phyloP scores from a whole-genome alignment of 352 stramenopile species.

The Stramenopiles sp. region DNA sequence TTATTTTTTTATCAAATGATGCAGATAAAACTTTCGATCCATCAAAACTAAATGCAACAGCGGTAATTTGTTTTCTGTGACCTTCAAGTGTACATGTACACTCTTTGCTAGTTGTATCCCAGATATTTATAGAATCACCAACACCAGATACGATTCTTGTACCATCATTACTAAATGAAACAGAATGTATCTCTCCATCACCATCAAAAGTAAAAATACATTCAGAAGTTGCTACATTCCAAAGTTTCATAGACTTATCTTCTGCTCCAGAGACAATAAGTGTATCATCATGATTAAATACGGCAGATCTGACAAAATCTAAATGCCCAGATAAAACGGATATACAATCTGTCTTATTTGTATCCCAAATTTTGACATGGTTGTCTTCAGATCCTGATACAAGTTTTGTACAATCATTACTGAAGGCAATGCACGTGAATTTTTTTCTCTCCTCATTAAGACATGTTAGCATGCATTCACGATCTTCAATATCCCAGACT shows the following conservation, averaged over 20 bases:
- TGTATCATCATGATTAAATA: background rate
- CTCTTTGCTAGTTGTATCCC: conserved; percentile 41
- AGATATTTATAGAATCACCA: conserved; percentile 50
- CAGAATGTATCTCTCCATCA: conserved; percentile 9
- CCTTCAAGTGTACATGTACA: conserved; percentile 9
- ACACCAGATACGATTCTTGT: conserved; percentile 40
- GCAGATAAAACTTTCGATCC: too few species aligned
- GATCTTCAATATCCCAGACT: too few species aligned
- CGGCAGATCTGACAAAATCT: background rate
- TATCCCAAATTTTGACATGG: background rate
- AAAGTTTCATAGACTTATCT: background rate
- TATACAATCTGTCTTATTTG: background rate
- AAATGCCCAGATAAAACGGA: background rate
- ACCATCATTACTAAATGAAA: conserved; percentile 26
- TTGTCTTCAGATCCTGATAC: background rate
- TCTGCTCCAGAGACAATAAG: background rate
- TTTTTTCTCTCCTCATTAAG: too few species aligned
- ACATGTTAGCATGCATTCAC: too few species aligned
- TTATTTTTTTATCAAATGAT: conserved; percentile 80
- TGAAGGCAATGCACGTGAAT: background rate
- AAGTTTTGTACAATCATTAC: background rate
- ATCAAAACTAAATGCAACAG: too few species aligned
- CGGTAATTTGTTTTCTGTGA: too few species aligned
- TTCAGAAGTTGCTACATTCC: background rate
- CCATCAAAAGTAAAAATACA: background rate